Conservation (phyloP, 352 stramenopile species). For the Stramenopiles sp. region DNA sequence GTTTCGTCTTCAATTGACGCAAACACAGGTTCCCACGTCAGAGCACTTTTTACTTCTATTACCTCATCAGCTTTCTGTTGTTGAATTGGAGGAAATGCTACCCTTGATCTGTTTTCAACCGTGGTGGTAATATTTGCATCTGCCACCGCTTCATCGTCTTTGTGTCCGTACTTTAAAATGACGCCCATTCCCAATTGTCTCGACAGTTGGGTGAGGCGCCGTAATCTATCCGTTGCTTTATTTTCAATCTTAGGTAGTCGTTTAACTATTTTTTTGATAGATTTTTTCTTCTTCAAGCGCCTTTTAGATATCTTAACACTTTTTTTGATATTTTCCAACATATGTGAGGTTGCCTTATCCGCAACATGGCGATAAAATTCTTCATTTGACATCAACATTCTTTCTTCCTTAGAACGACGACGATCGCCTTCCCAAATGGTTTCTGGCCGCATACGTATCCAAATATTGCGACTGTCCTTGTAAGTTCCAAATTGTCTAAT, state of each 20-base stretch:
- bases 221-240: background rate
- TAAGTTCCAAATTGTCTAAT: background rate
- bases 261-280: background rate
- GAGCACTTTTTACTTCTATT: background rate
- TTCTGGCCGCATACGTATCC: background rate
- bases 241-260: background rate
- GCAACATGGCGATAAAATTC: background rate
- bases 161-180: background rate
- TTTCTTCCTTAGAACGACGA: background rate
- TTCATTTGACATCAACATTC: background rate
- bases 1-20: background rate
- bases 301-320: background rate
- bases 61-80: background rate
- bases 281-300: background rate
- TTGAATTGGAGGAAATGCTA: background rate
- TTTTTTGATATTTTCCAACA: background rate
- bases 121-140: background rate
- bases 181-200: background rate
- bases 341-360: background rate
- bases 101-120: background rate
- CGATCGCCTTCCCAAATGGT: background rate
- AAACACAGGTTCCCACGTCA: background rate
- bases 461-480: background rate
- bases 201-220: background rate
- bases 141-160: background rate